Base-by-base conservation (phyloP, 2,329 filamentous ascomycete species). In the Aspergillus awamori region DNA sequence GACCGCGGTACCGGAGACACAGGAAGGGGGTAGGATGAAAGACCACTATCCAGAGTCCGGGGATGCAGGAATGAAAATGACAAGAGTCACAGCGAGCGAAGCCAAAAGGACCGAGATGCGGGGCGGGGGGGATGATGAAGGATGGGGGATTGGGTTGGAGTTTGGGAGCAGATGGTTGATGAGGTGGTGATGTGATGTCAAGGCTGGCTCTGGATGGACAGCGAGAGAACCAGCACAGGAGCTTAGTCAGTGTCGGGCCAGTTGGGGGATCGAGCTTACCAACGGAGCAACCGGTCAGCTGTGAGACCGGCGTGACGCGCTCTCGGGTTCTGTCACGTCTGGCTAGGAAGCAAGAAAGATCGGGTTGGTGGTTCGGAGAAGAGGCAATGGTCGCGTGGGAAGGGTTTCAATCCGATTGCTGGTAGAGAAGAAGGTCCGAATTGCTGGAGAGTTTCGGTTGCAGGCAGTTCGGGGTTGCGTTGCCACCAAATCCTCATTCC, bases 151-250 rank as follows among this genome's bases (percentile, higher is more conserved):
- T 28, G 51, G 33, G 45, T 49, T 43, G 52, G 53, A 45, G 33
- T 36, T 61, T 53, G 53, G 59, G 56, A 57, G 61, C 61, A 52
- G 61, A 61, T 63, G 61, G 66, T 65, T 67, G 68, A 69, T 67
- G 67, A 67, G 61, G 64, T 67, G 69, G 70, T 72, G 73, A 74
- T 71, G 74, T 76, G 74, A 76, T 76, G 74, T 76, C 74, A 76
- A 75, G 64, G 62, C 60, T 67, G 64, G 61, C 53, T 59, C 52
- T 69, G 71, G 65, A 65, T 63, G 68, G 72, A 72, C 67, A 69
- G 66, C 69, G 67, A 72, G 65, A 70, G 71, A 72, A 68, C 63
- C 67, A 69, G 68, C 65, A 63, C 59, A 62, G 62, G 62, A 62
- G 73, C 73, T 76, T 74, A 76, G 72, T 76, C 72, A 76, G 68